These are phyloP conservation scores for Trichocladium antarcticum DNA, from an alignment of 495 filamentous ascomycete species.

Conservation along the genomic window DNA sequence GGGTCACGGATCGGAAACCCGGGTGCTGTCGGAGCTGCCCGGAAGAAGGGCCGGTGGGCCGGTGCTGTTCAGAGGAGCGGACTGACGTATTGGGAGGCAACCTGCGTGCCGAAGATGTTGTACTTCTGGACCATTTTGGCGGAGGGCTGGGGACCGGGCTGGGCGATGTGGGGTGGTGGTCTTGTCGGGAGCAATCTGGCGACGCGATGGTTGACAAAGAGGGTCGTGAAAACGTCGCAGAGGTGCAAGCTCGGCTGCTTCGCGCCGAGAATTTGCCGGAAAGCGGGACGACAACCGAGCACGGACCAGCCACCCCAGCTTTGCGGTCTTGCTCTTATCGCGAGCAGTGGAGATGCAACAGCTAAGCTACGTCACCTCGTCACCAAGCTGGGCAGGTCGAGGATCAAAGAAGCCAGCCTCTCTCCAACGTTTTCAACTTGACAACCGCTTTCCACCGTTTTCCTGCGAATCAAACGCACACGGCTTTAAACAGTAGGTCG, in stretches of 20 bases:
- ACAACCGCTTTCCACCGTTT: too few relatives aligned
- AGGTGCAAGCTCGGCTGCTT: conserved; percentile 10
- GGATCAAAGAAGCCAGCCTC: too few relatives aligned
- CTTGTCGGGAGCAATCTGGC: conserved; percentile 20
- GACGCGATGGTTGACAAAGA: conserved; percentile 9
- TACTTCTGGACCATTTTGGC: conserved; percentile 80
- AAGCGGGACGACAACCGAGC: background rate
- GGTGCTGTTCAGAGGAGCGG: conserved; percentile 3
- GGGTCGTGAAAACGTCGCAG: conserved; percentile 18
- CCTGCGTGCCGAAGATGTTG: conserved; percentile 73
- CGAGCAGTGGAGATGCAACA: background rate
- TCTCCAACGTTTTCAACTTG: too few relatives aligned
- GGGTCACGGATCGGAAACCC: conserved; percentile 3
- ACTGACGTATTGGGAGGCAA: conserved; percentile 91
- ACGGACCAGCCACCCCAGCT: background rate
- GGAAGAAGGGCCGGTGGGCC: background rate
- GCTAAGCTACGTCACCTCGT: conserved; percentile 1
- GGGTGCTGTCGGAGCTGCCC: background rate
- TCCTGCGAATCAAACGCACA: too few relatives aligned
- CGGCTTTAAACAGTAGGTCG: too few relatives aligned
- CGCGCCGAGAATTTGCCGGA: conserved; percentile 13
- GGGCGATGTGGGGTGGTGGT: conserved; percentile 27
- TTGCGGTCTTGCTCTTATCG: background rate
- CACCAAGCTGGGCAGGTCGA: background rate
- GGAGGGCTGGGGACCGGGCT: conserved; percentile 28